Conservation (phyloP, 495 filamentous ascomycete genomes). For the Massariosphaeria phaeospora region DNA sequence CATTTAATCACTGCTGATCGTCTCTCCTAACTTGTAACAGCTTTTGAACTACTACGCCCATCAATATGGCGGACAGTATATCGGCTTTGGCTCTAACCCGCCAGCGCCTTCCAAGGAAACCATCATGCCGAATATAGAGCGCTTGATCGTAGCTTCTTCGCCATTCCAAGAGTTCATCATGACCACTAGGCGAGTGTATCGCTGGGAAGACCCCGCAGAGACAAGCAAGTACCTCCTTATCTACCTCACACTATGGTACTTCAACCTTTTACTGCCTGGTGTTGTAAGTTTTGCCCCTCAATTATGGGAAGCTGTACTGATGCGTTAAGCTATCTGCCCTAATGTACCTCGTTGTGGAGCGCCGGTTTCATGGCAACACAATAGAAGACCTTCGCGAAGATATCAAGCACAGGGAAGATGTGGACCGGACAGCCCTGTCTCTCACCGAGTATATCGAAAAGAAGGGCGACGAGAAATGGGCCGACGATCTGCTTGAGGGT, state of each 20-base stretch:
- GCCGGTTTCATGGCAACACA: slow-evolving; percentile 37
- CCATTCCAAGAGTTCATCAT: slow-evolving; percentile 45
- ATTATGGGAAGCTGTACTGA: slow-evolving; percentile 42
- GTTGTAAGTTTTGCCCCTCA: slow-evolving; percentile 38
- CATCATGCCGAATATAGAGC: slow-evolving; percentile 40
- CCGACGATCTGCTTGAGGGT: slow-evolving; percentile 40
- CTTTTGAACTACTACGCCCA: slow-evolving; percentile 42
- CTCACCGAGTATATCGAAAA: slow-evolving; percentile 46
- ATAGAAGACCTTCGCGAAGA: slow-evolving; percentile 40
- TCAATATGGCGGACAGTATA: slow-evolving; percentile 43
- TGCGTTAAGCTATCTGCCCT: slow-evolving; percentile 33
- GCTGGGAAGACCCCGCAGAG: slow-evolving; percentile 42
- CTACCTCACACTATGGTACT: slow-evolving; percentile 11
- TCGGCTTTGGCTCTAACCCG: slow-evolving; percentile 44
- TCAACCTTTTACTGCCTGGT: slow-evolving; percentile 11
- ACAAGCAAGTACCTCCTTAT: slow-evolving; percentile 36
- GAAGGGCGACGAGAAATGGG: slow-evolving; percentile 42
- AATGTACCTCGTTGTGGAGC: slow-evolving; percentile 40
- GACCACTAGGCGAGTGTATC: slow-evolving; percentile 42
- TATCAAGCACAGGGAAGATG: slow-evolving; percentile 36
- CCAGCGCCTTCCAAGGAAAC: slow-evolving; percentile 40
- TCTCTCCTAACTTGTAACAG: too few species aligned
- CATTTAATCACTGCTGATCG: not conserved
- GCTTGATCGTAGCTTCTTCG: slow-evolving; percentile 44
- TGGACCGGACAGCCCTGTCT: slow-evolving; percentile 32